Evolutionary conservation across 2,329 filamentous ascomycete species (phyloP), one percentile per base, ranked within the genome.

Genomic region (Cytospora paraplurivora): DNA sequence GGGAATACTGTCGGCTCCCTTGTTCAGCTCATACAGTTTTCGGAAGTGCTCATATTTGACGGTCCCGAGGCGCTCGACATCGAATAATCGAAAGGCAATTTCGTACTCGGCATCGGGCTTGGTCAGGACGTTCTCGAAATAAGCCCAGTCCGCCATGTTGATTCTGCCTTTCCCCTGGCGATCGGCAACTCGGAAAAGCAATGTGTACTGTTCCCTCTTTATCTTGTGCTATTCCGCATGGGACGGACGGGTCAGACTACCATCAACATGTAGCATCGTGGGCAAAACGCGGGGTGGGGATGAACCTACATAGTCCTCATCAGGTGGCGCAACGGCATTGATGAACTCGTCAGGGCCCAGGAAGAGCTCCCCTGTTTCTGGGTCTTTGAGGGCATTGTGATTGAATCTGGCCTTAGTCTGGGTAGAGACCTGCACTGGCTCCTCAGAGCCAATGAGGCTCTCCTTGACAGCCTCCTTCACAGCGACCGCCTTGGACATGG

Each of bases 91-190:
- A 80, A 98, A 99, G 17, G 95, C 94, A 71, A 99, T 97, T 77
- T 98, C 93, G 79, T 99, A 99, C 80, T 99, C 95, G 76, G 95
- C 95, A 74, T 98, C 95, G 67, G 95, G 91, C 79, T 97, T 98
- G 70, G 85, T 84, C 64, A 99, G 88, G 67, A 99, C 85, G 80
- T 96, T 96, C 79, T 97, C 92, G 77, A 98, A 99, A 68, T 90
- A 89, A 54, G 85, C 88, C 93, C 94, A 99, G 79, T 99, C 95
- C 65, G 87, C 82, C 61, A 98, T 80, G 70, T 81, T 90, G 70
- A 99, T 82, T 70, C 85, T 88, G 67, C 93, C 93, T 52, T 81
- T 81, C 69, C 82, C 85, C 68, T 86, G 86, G 71, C 91, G 87
- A 77, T 99, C 95, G 71, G 95, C 95, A 64, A 99, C 90, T 68